Conservation (phyloP, 306 rosid genomes). For the Astragalus glycyphyllos region DNA sequence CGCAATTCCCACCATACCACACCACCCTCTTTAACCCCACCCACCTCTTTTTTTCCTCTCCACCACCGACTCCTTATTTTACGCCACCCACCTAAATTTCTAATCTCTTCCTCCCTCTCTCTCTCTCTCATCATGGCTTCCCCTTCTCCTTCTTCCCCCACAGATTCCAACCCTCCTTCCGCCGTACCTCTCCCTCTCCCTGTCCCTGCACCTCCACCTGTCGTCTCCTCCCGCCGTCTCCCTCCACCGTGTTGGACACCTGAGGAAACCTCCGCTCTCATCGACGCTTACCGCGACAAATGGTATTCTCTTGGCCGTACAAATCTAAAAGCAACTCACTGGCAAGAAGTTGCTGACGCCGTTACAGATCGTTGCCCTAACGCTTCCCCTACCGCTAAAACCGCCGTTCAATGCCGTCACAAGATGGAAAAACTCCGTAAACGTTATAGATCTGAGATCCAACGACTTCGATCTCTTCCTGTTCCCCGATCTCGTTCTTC, state of each 20-base stretch:
- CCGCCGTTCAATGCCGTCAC: conserved; percentile 97
- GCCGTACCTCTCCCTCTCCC: conserved; percentile 40
- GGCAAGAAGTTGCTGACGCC: conserved; percentile 94
- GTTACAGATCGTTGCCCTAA: conserved; percentile 70
- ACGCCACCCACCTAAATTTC: neutral
- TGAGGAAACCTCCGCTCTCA: conserved; percentile 86
- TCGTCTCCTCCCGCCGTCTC: conserved; percentile 69
- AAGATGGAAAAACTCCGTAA: conserved; percentile 95
- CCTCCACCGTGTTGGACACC: conserved; percentile 96
- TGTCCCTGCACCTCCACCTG: neutral
- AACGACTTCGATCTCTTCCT: conserved; percentile 69
- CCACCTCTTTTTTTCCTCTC: too few species aligned
- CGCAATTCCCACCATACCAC: conserved; percentile 40
- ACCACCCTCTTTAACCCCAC: conserved; percentile 7
- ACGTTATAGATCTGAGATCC: conserved; percentile 92
- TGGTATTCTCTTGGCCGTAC: conserved; percentile 95
- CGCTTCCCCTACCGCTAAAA: conserved; percentile 70
- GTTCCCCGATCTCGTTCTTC: conserved; percentile 54
- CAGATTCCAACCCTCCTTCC: conserved; percentile 45
- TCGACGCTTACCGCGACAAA: conserved; percentile 84
- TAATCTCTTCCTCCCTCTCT: too few species aligned
- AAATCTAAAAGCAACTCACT: conserved; percentile 85
- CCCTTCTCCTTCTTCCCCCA: conserved; percentile 40
- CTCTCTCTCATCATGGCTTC: conserved; percentile 31
- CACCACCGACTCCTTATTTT: too few species aligned